phyloP scores from a whole-genome alignment of 2,329 filamentous ascomycete genomes.

The Colletotrichum orbiculare region DNA sequence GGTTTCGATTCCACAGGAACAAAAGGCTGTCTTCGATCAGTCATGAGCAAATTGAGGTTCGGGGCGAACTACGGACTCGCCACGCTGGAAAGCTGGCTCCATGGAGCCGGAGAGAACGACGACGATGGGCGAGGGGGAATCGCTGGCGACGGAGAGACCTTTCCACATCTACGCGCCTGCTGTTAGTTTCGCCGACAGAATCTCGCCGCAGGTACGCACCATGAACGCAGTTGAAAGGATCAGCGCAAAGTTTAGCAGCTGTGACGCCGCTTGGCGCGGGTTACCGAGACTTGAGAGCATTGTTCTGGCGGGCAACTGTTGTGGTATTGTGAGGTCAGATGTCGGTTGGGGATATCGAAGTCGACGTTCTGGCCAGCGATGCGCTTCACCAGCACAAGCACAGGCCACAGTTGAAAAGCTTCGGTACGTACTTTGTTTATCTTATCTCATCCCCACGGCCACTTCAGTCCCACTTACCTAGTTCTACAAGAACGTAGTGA shows the following conservation, averaged over 20 bases:
- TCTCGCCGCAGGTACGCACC: conserved; percentile 55
- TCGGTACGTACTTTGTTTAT: conserved; percentile 15
- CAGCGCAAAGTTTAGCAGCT: conserved; percentile 90
- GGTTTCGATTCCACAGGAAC: conserved; percentile 80
- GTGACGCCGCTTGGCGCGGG: conserved; percentile 82
- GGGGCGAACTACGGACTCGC: conserved; percentile 56
- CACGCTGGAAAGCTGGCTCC: conserved; percentile 85
- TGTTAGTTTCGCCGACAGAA: neutral
- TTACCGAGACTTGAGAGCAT: conserved; percentile 80
- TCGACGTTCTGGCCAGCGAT: conserved; percentile 34
- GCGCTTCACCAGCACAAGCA: conserved; percentile 25
- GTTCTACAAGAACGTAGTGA: too few species aligned
- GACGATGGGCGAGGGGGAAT: conserved; percentile 82
- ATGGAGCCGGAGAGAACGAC: conserved; percentile 87
- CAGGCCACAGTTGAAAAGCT: conserved; percentile 34
- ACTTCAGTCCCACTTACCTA: too few species aligned
- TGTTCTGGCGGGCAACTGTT: conserved; percentile 38
- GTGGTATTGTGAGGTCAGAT: conserved; percentile 13
- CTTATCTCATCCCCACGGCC: conserved; percentile 29
- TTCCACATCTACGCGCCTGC: conserved; percentile 77
- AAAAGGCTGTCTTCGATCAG: conserved; percentile 49
- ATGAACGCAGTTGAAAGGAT: conserved; percentile 93
- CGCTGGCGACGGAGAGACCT: conserved; percentile 81
- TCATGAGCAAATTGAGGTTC: too few species aligned
- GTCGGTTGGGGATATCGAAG: conserved; percentile 1